Conservation (phyloP, 345 rosid genomes). For the Aethionema arabicum region DNA sequence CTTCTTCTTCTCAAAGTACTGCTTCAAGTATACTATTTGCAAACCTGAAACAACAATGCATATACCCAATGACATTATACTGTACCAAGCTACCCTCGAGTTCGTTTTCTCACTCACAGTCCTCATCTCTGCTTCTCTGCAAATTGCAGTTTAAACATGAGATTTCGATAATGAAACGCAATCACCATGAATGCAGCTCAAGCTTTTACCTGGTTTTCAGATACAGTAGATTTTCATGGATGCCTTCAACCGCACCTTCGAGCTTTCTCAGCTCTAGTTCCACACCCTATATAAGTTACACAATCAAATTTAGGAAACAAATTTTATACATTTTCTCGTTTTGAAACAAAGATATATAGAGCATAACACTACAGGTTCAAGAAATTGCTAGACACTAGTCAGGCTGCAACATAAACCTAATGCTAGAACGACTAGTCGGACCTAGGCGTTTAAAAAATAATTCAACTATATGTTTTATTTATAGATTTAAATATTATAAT, state of each 20-base stretch:
- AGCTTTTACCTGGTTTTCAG: slow-evolving; percentile 59
- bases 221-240: slow-evolving; percentile 72
- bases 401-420: too few species aligned
- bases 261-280: slow-evolving; percentile 93
- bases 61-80: slow-evolving; percentile 74
- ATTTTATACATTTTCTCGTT: background rate
- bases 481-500: too few species aligned
- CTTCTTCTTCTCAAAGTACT: slow-evolving; percentile 85
- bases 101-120: slow-evolving; percentile 74
- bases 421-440: too few species aligned
- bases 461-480: too few species aligned
- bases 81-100: slow-evolving; percentile 66
- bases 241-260: slow-evolving; percentile 78
- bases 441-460: too few species aligned
- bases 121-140: slow-evolving; percentile 92
- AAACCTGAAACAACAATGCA: slow-evolving; percentile 67
- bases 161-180: background rate
- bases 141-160: background rate
- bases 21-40: slow-evolving; percentile 79
- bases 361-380: too few species aligned
- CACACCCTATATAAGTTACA: slow-evolving; percentile 65
- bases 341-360: too few species aligned
- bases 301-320: slow-evolving; percentile 4
- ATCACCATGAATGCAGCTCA: background rate
- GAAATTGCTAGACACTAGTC: too few species aligned